Evolutionary conservation across 768 basidiomycete genomes (phyloP).

Genomic region (Lentinula sp.): DNA sequence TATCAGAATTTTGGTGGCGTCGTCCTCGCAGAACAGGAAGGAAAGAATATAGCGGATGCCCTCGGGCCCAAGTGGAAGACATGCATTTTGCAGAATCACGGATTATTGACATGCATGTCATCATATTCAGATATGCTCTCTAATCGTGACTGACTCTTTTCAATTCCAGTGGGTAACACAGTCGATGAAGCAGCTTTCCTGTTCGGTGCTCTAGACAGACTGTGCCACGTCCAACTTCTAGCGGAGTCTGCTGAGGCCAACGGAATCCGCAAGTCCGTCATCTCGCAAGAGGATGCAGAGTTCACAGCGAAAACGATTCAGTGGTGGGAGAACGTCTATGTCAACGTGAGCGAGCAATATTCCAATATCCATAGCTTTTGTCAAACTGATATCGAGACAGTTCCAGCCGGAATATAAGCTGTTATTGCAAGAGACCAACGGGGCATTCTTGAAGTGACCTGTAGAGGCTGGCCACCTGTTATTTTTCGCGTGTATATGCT

Average conservation of each 20-base stretch:
- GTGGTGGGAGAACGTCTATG: constrained; percentile 10
- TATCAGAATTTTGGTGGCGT: constrained; percentile 43
- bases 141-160: not conserved
- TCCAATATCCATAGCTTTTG: not conserved
- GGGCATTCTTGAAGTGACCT: constrained; percentile 17
- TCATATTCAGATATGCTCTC: not conserved
- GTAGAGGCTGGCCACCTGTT: too few species aligned
- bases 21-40: constrained; percentile 39
- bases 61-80: constrained; percentile 32
- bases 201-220: constrained; percentile 35
- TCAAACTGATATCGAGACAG: constrained; percentile 6
- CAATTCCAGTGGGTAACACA: constrained; percentile 24
- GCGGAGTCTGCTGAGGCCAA: constrained; percentile 32
- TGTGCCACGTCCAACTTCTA: constrained; percentile 41
- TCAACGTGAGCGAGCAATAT: not conserved
- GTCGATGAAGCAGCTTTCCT: constrained; percentile 39
- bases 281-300: constrained; percentile 18
- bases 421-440: constrained; percentile 20
- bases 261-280: constrained; percentile 14
- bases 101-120: constrained; percentile 20
- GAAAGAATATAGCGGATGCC: constrained; percentile 34
- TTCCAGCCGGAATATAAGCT: constrained; percentile 22
- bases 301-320: constrained; percentile 16
- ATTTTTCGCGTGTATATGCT: too few species aligned
- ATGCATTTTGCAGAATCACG: constrained; percentile 38